phyloP scores from a whole-genome alignment of 2,329 filamentous ascomycete genomes.

The Fusarium nodosum region DNA sequence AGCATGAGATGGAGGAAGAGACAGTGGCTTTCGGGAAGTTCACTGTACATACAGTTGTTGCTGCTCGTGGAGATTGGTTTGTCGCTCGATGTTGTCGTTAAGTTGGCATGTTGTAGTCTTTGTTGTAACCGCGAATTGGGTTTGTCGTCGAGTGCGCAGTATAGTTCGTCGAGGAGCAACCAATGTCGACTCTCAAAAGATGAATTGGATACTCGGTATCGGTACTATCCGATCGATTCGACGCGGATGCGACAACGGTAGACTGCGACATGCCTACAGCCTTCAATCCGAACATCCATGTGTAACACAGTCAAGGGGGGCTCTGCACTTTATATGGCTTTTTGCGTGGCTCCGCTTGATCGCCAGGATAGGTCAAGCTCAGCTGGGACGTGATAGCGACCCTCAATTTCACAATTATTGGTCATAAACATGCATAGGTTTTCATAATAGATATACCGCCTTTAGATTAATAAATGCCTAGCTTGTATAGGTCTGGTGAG shows the following conservation, averaged over 20 bases:
- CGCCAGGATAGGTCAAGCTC: constrained; percentile 28
- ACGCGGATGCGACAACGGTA: neutral
- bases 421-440: constrained; percentile 34
- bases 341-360: constrained; percentile 27
- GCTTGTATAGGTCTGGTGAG: constrained; percentile 2
- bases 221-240: neutral
- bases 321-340: constrained; percentile 40
- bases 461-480: constrained; percentile 4
- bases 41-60: constrained; percentile 3
- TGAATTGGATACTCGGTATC: neutral
- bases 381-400: constrained; percentile 16
- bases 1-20: neutral
- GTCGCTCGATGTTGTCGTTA: neutral
- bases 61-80: neutral
- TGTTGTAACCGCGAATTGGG: constrained; percentile 6
- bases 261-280: neutral
- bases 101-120: neutral
- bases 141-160: neutral
- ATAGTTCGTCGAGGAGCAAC: neutral
- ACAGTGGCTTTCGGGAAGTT: neutral
- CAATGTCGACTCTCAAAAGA: neutral
- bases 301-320: constrained; percentile 29
- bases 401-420: constrained; percentile 26
- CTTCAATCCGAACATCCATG: neutral
- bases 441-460: constrained; percentile 8